Percentiles rank a stretch among this genome's conserved stretches.
phyloP scores from a whole-genome alignment of 2,329 filamentous ascomycete species.

The Colletotrichum somersetense region DNA sequence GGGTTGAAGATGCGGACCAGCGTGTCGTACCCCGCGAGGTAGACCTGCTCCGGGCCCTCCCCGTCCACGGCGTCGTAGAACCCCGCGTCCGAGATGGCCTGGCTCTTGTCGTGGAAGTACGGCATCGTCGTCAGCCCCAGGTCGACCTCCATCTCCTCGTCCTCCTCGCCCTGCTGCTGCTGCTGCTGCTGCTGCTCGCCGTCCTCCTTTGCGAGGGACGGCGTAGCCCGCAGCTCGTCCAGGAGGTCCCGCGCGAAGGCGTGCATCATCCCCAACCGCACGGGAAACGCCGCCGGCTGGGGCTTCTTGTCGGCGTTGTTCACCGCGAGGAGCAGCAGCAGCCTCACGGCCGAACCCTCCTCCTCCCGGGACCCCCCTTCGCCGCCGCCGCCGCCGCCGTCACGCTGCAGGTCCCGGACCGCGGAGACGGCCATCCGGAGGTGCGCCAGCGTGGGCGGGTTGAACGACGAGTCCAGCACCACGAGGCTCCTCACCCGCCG shows the following conservation, averaged over 20 bases:
- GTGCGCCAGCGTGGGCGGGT: constrained; percentile 75
- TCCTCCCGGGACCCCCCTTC: not conserved
- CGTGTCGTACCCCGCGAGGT: constrained; percentile 82
- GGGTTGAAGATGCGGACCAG: constrained; percentile 78
- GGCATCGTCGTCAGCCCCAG: constrained; percentile 78
- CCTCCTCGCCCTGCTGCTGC: not conserved
- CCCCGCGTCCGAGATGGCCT: constrained; percentile 63
- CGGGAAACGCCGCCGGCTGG: constrained; percentile 75
- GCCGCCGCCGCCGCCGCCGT: not conserved
- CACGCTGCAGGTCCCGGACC: constrained; percentile 43
- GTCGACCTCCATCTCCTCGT: constrained; percentile 61
- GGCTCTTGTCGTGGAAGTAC: constrained; percentile 80
- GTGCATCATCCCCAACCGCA: constrained; percentile 79
- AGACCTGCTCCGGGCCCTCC: constrained; percentile 66
- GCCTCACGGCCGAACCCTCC: constrained; percentile 48
- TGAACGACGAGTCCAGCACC: constrained; percentile 77
- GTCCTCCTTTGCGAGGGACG: not conserved
- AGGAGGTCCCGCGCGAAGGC: constrained; percentile 71
- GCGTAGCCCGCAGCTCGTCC: constrained; percentile 32
- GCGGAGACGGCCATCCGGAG: constrained; percentile 68
- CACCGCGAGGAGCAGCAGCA: constrained; percentile 71
- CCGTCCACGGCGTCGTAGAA: constrained; percentile 53
- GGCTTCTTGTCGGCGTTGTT: constrained; percentile 76
- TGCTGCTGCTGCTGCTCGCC: not conserved
- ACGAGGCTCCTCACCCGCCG: constrained; percentile 56